These are phyloP conservation scores for Cutaneotrichosporon daszewskae DNA, from an alignment of 1,284 basidiomycete genomes.

Conservation along the genomic window DNA sequence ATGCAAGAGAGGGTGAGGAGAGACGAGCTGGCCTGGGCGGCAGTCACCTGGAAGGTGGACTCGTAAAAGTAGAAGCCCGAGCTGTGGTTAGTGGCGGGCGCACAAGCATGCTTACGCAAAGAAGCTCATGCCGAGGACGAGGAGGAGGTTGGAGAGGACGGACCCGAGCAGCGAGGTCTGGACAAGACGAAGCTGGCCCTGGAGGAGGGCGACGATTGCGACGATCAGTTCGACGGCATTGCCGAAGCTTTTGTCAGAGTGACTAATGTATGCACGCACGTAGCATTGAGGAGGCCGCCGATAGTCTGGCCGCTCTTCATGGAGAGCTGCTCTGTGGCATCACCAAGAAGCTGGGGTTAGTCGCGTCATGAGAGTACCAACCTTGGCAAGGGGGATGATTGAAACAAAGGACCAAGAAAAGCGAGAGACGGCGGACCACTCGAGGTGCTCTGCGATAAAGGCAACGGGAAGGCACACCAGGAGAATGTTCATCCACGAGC, in stretches of 20 bases:
- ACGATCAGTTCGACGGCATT: constrained; percentile 66
- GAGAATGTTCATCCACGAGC: constrained; percentile 69
- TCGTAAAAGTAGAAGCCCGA: constrained; percentile 60
- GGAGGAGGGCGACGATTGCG: constrained; percentile 69
- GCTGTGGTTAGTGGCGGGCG: constrained; percentile 18
- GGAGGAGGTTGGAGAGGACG: constrained; percentile 79
- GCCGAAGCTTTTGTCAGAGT: constrained; percentile 38
- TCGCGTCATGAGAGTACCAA: constrained; percentile 28
- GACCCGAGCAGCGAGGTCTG: constrained; percentile 62
- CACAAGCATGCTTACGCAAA: constrained; percentile 54
- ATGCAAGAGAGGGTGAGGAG: constrained; percentile 84
- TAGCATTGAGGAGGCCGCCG: constrained; percentile 79
- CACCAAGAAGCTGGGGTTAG: constrained; percentile 51
- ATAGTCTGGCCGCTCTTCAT: constrained; percentile 71
- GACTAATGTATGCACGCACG: constrained; percentile 48
- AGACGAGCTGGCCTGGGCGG: constrained; percentile 71
- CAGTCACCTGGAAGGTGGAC: constrained; percentile 71
- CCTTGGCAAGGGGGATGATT: constrained; percentile 80
- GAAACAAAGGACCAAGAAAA: constrained; percentile 78
- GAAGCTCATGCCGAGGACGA: constrained; percentile 84
- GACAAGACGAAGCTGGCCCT: constrained; percentile 80
- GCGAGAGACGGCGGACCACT: constrained; percentile 74
- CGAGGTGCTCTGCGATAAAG: constrained; percentile 47
- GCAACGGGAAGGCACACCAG: constrained; percentile 71
- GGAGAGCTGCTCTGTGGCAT: constrained; percentile 81